phyloP scores from a whole-genome alignment of 2,329 filamentous ascomycete genomes.

The Exophiala aquamarina region DNA sequence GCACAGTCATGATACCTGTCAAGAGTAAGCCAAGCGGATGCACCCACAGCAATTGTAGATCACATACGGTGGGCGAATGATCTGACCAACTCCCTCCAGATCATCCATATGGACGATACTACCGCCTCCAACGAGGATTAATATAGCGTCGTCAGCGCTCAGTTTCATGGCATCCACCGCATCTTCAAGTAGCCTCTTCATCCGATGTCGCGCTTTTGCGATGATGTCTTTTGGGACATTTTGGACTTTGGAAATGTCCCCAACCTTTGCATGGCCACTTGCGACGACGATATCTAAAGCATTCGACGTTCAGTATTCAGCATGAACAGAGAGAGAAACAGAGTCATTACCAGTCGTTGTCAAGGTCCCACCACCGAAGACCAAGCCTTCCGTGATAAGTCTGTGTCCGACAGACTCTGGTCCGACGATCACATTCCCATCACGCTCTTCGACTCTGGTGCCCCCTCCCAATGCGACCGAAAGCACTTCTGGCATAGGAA shows the following conservation, averaged over 20 bases:
- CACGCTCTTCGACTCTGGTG: constrained; percentile 38
- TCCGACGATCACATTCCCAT: constrained; percentile 45
- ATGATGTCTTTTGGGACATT: constrained; percentile 34
- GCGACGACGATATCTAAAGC: constrained; percentile 48
- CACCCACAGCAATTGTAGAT: too few species aligned
- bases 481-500: constrained; percentile 57
- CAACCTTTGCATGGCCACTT: constrained; percentile 31
- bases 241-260: constrained; percentile 27
- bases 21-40: too few species aligned
- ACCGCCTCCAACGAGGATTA: constrained; percentile 60
- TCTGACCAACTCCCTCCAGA: constrained; percentile 51
- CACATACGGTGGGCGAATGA: constrained; percentile 47
- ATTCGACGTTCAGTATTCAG: too few species aligned
- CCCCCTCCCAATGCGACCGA: constrained; percentile 60
- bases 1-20: constrained; percentile 58
- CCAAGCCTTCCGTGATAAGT: constrained; percentile 47
- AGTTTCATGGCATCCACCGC: constrained; percentile 59
- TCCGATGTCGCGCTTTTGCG: constrained; percentile 36
- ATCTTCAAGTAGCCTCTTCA: constrained; percentile 50
- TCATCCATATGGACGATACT: constrained; percentile 51
- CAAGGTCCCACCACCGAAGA: constrained; percentile 55
- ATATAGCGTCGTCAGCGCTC: constrained; percentile 48
- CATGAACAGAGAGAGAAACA: too few species aligned
- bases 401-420: constrained; percentile 57
- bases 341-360: constrained; percentile 46